Percentiles rank a stretch among this genome's conserved stretches.
These are phyloP conservation scores for Trichosporon sp. DNA, from an alignment of 1,284 basidiomycete genomes.

Conservation along the genomic window DNA sequence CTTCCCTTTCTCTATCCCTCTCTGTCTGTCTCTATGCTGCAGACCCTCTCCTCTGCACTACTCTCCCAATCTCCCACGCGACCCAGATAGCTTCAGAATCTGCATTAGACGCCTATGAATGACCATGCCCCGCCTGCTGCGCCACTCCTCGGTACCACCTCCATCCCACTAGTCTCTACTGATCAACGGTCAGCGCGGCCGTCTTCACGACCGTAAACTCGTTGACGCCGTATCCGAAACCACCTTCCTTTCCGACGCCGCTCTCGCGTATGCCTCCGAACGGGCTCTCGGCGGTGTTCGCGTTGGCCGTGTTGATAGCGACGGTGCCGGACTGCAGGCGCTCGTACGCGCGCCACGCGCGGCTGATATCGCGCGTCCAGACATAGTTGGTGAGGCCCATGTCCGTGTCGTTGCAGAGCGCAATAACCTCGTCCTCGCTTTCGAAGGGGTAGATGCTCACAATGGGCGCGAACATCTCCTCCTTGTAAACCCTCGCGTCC, in stretches of 20 bases:
- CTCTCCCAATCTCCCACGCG: no score
- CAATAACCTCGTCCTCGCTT: conserved; percentile 85
- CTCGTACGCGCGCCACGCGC: conserved; percentile 92
- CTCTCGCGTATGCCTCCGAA: conserved; percentile 71
- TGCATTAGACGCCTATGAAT: background rate
- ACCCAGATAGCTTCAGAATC: background rate
- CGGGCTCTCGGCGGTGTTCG: conserved; percentile 76
- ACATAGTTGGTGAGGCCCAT: conserved; percentile 90
- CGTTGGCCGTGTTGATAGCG: conserved; percentile 69
- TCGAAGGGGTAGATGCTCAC: conserved; percentile 69
- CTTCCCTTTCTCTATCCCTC: background rate
- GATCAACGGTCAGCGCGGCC: conserved; percentile 25
- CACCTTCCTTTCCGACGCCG: conserved; percentile 38
- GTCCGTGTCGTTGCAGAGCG: conserved; percentile 75
- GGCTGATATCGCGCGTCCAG: conserved; percentile 79
- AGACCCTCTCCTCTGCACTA: no score
- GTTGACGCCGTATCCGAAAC: conserved; percentile 32
- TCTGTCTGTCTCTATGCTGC: no score
- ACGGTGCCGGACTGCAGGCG: conserved; percentile 90
- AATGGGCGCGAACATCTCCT: conserved; percentile 82
- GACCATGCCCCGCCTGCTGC: background rate
- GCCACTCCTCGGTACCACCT: background rate
- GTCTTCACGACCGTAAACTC: conserved; percentile 33
- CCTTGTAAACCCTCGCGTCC: conserved; percentile 65
- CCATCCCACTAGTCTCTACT: background rate